These are phyloP conservation scores for Camillea tinctor DNA, from an alignment of 2,329 filamentous ascomycete genomes.

Conservation along the genomic window DNA sequence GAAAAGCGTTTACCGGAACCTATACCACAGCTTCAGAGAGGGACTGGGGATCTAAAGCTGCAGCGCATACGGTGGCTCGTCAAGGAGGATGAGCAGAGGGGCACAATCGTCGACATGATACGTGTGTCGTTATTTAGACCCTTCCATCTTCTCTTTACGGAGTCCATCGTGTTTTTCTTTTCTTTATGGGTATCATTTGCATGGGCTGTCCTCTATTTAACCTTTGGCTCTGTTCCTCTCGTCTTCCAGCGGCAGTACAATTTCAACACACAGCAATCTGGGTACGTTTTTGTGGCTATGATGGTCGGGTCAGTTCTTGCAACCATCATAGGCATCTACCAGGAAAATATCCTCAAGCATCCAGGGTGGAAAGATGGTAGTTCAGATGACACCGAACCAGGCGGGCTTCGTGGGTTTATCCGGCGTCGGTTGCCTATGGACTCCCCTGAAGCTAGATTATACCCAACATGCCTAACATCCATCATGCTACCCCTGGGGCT, in stretches of 20 bases:
- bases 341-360: constrained; percentile 63
- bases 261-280: constrained; percentile 66
- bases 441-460: constrained; percentile 75
- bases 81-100: constrained; percentile 72
- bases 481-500: constrained; percentile 75
- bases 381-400: constrained; percentile 23
- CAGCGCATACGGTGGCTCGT: constrained; percentile 77
- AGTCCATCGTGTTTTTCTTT: constrained; percentile 82
- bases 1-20: constrained; percentile 14
- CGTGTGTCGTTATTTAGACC: constrained; percentile 72
- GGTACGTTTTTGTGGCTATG: constrained; percentile 73
- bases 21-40: background rate
- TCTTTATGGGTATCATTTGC: constrained; percentile 86
- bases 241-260: constrained; percentile 68
- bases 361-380: constrained; percentile 36
- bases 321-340: constrained; percentile 67
- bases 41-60: constrained; percentile 12
- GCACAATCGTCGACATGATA: constrained; percentile 67
- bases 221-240: constrained; percentile 76
- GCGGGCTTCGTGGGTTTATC: constrained; percentile 45
- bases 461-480: constrained; percentile 77
- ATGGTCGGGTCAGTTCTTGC: constrained; percentile 64
- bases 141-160: constrained; percentile 73
- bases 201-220: constrained; percentile 86
- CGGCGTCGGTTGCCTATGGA: constrained; percentile 46